These are phyloP conservation scores for Geotrichum macrosporum DNA, from an alignment of 1,139 yeast species.

Conservation along the genomic window DNA sequence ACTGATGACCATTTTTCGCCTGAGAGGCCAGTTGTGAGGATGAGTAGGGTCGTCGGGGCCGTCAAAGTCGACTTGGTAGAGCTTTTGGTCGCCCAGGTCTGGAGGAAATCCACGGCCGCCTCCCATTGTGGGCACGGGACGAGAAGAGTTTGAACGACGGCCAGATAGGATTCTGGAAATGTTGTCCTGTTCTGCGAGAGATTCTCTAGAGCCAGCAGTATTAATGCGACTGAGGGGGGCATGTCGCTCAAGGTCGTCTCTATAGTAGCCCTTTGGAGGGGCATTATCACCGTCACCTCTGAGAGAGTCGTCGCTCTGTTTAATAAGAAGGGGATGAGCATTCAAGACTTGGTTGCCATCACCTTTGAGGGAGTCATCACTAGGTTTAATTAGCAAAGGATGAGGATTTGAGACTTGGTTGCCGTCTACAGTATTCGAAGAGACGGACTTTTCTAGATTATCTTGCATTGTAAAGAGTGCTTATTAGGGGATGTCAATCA, in stretches of 20 bases:
- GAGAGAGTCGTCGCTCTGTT: too few species aligned
- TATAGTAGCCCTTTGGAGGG: too few species aligned
- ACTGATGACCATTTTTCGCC: constrained; percentile 36
- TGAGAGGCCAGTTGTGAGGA: constrained; percentile 48
- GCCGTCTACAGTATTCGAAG: too few species aligned
- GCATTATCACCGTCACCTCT: too few species aligned
- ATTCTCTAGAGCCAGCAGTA: constrained; percentile 5
- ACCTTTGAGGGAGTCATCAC: too few species aligned
- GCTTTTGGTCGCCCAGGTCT: constrained; percentile 43
- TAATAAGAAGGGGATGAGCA: too few species aligned
- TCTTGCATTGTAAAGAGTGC: too few species aligned
- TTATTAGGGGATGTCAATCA: too few species aligned
- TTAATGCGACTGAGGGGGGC: constrained; percentile 1
- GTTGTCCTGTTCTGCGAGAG: constrained; percentile 21
- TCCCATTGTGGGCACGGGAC: constrained; percentile 36
- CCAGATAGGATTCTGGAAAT: constrained; percentile 20
- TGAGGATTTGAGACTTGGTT: too few species aligned
- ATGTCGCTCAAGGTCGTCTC: constrained; percentile 8
- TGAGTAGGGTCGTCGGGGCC: constrained; percentile 50
- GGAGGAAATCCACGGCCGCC: constrained; percentile 50
- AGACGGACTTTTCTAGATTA: too few species aligned
- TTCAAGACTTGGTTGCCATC: too few species aligned
- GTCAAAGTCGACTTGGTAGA: constrained; percentile 49
- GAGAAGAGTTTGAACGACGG: constrained; percentile 2
- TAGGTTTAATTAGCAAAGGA: too few species aligned